Conservation (phyloP, 257 asterid species). For the Henckelia pumila region DNA sequence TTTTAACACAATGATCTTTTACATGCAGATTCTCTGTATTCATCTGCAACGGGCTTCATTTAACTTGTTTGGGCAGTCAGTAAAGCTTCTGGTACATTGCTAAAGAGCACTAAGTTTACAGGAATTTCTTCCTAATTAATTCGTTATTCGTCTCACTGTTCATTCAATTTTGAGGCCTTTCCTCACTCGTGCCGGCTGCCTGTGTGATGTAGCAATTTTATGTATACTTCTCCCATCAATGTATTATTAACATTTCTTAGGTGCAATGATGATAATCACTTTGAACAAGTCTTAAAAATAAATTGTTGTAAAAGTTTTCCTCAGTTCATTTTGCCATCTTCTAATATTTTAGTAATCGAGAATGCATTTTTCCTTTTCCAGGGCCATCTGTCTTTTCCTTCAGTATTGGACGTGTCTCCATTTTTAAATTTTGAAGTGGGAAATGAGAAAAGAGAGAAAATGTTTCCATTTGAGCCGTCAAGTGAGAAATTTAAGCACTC, state of each 20-base stretch:
- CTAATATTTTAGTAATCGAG: not conserved
- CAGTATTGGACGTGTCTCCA: slow-evolving; percentile 55
- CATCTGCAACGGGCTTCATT: slow-evolving; percentile 91
- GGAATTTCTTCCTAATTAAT: not conserved
- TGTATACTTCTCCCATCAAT: slow-evolving; percentile 1
- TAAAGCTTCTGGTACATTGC: slow-evolving; percentile 63
- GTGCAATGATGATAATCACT: slow-evolving; percentile 3
- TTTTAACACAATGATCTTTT: slow-evolving; percentile 21
- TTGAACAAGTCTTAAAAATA: not conserved
- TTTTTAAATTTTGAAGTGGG: slow-evolving; percentile 47
- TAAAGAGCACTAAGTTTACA: not conserved
- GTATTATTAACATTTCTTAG: slow-evolving; percentile 6
- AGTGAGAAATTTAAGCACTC: slow-evolving; percentile 24
- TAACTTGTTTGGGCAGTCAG: slow-evolving; percentile 61
- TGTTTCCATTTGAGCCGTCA: slow-evolving; percentile 23
- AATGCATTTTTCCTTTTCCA: slow-evolving; percentile 22
- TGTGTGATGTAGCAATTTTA: not conserved
- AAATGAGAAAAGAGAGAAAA: slow-evolving; percentile 37
- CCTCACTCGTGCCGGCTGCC: not conserved
- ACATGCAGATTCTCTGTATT: slow-evolving; percentile 79
- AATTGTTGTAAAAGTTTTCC: slow-evolving; percentile 3
- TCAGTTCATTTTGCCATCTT: not conserved
- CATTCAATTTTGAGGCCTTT: not conserved
- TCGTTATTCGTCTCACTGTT: not conserved
- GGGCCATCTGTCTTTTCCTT: slow-evolving; percentile 83